Evolutionary conservation across 169 alveolate species (phyloP), one percentile per base, ranked within the genome.

Genomic region (Eimeria maxima): DNA sequence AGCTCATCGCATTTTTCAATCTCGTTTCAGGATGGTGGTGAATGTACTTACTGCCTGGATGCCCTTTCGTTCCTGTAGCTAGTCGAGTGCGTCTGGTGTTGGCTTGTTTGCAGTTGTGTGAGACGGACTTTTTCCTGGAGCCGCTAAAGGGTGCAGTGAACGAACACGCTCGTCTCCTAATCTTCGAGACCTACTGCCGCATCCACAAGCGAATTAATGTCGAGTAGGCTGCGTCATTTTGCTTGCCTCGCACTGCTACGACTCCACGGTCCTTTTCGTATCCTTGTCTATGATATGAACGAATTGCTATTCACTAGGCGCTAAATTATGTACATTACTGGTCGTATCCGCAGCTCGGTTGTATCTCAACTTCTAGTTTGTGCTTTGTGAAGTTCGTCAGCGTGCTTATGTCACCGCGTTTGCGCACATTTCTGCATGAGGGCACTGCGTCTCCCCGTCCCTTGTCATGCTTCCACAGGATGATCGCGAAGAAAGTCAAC

Each of bases 111-210:
- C 97, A 95, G 98, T 96, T 96, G 27, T 98, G 98, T 60, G 97
- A 95, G 69, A 63, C 92, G 47, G 99, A 98, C 95, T 96, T 97
- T 57, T 98, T 98, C 87, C 96, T 98, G 80, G 96, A 96, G 94
- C 98, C 98, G 42, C 96, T 98, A 87, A 98, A 97, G 97, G 98
- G 96, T 57, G 98, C 96, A 69, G 98, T 98, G 50, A 99, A 98
- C 96, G 99, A 98, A 90, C 97, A 97, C 90, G 96, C 99, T 53
- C 83, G 99, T 45, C 98, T 97, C 81, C 97, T 98, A 53, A 98
- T 98, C 60, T 98, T 98, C 94, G 99, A 98, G 93, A 98, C 99
- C 16, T 98, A 98, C 97, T 98, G 99, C 94, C 98, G 99, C 87
- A 98, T 98, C 20, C 99, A 98, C 97, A 98, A 97, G 90, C 98